phyloP scores from a whole-genome alignment of 169 alveolate species.

The Plasmodium malariae region DNA sequence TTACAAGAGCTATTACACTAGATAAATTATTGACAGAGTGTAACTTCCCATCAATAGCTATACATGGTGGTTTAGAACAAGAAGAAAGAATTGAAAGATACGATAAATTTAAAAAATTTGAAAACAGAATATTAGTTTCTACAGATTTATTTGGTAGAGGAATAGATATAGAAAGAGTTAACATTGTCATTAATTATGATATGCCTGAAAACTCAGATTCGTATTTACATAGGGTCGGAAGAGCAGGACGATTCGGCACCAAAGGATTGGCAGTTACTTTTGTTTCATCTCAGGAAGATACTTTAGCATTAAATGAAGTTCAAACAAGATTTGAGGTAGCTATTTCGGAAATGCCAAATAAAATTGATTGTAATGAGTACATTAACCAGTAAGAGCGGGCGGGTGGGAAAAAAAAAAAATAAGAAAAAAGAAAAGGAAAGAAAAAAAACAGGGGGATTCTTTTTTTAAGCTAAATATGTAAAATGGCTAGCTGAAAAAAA shows the following conservation, averaged over 20 bases:
- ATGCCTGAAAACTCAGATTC: constrained; percentile 95
- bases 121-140: constrained; percentile 99
- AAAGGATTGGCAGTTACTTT: constrained; percentile 99
- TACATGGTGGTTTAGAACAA: constrained; percentile 94
- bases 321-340: constrained; percentile 98
- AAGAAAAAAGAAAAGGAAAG: too few species aligned
- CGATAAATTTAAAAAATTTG: constrained; percentile 97
- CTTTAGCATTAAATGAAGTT: constrained; percentile 95
- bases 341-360: constrained; percentile 97
- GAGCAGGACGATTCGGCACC: constrained; percentile 99
- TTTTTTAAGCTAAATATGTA: not conserved
- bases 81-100: constrained; percentile 94
- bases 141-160: constrained; percentile 99
- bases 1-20: constrained; percentile 95
- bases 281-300: constrained; percentile 94
- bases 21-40: constrained; percentile 96
- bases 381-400: constrained; percentile 76
- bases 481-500: not conserved
- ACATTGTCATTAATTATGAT: constrained; percentile 99
- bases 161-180: constrained; percentile 99
- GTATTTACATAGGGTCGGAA: constrained; percentile 95
- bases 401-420: not conserved
- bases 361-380: constrained; percentile 93
- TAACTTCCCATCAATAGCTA: constrained; percentile 99
- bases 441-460: not conserved